Evolutionary conservation across 225 moss, liverwort and hornwort species (phyloP), one percentile per base, ranked within the genome.

Genomic region (Rhytidiadelphus loreus): DNA sequence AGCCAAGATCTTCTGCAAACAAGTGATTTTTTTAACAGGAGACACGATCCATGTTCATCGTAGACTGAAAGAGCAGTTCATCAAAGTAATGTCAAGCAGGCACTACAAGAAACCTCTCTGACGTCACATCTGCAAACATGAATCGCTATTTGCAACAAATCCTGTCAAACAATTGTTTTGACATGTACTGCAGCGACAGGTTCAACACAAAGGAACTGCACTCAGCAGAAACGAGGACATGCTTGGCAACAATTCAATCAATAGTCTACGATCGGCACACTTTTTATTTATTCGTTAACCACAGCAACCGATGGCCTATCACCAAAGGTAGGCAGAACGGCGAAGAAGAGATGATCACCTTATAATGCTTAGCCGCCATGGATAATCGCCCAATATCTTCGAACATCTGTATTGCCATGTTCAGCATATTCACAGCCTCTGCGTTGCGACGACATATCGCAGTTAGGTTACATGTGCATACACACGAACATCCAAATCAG

Each of bases 351-450:
- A 89, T 64, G 11, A 82, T 91, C 78, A 92, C 98, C 95, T 99
- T 99, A 77, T 96, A 91, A 92, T 99, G 94, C 86, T 96, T 99
- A 62, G 98, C 98, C 86, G 97, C 98, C 96, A 96, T 96, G 43
- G 97, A 96, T 41, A 99, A 89, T 50, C 97, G 94, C 22, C 98
- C 98, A 85, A 96, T 96, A 50, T 99, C 98, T 93, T 96, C 94
- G 64, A 97, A 96, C 89, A 96, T 94, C 81, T 93, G 89, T 80
- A 96, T 94, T 60, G 91, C 97, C 73, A 88, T 91, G 66, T 90
- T 91, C 89, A 99, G 79, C 92, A 95, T 94, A 85, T 78, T 93
- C 86, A 99, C 93, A 89, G 96, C 98, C 93, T 99, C 98, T 99
- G 98, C 16, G 33, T 56, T 77, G 73, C 85, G 61, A 84, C 50